Conservation (phyloP, 2,329 filamentous ascomycete genomes). For the Aurifilum marmelostoma region DNA sequence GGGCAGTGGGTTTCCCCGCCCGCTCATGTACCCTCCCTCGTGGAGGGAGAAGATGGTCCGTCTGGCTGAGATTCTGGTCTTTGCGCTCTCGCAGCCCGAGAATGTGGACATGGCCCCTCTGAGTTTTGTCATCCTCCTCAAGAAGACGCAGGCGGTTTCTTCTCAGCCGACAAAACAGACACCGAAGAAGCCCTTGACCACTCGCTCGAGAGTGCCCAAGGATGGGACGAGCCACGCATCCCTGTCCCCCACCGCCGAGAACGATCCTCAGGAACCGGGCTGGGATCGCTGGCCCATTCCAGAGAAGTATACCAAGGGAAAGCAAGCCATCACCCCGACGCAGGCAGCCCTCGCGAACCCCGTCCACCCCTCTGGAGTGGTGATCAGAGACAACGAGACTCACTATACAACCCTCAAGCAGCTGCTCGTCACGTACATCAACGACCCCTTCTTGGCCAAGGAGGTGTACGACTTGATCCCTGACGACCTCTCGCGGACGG, state of each 20-base stretch:
- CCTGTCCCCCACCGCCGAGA: neutral
- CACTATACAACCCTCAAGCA: constrained; percentile 7
- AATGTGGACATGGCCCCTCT: neutral
- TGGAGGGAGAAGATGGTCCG: neutral
- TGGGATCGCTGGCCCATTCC: neutral
- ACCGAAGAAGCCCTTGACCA: neutral
- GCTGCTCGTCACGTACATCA: neutral
- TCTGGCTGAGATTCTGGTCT: neutral
- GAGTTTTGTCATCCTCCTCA: neutral
- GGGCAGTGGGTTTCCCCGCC: neutral
- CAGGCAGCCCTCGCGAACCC: neutral
- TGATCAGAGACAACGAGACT: constrained; percentile 1
- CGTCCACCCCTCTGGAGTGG: neutral
- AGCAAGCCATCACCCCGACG: neutral
- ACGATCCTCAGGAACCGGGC: neutral
- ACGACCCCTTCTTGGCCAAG: neutral
- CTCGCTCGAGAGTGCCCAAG: neutral
- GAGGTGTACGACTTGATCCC: neutral
- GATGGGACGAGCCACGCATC: neutral
- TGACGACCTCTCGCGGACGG: neutral
- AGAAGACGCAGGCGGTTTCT: neutral
- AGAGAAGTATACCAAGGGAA: neutral
- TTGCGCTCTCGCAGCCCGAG: neutral
- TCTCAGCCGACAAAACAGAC: neutral
- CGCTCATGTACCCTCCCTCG: neutral